phyloP scores from a whole-genome alignment of 1,284 basidiomycete genomes.

The Trametes sp. region DNA sequence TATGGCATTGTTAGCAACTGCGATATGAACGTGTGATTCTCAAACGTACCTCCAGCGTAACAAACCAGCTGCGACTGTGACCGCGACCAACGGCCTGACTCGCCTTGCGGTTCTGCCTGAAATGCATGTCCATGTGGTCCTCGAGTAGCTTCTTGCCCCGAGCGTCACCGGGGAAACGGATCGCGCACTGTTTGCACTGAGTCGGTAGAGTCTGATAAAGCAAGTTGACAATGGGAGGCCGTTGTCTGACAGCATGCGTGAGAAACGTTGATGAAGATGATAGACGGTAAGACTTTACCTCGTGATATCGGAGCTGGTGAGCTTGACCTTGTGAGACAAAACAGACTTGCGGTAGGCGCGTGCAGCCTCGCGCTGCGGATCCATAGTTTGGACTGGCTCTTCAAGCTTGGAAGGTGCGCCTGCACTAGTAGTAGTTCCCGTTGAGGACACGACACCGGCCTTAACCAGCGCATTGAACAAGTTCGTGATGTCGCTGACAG shows the following conservation, averaged over 20 bases:
- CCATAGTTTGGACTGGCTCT: constrained; percentile 42
- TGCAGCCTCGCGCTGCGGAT: constrained; percentile 57
- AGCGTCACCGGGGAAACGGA: constrained; percentile 81
- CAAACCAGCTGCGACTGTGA: constrained; percentile 92
- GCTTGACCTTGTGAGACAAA: constrained; percentile 70
- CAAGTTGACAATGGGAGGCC: constrained; percentile 66
- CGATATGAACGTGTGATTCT: too few relatives aligned
- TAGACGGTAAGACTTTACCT: constrained; percentile 69
- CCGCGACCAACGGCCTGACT: constrained; percentile 87
- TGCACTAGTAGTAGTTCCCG: constrained; percentile 58
- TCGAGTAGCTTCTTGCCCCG: constrained; percentile 83
- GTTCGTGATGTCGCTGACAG: constrained; percentile 58
- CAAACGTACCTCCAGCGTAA: constrained; percentile 80
- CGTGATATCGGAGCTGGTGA: constrained; percentile 77
- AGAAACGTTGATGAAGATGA: constrained; percentile 8
- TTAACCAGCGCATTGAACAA: constrained; percentile 74
- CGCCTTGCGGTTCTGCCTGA: constrained; percentile 91
- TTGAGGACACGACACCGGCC: constrained; percentile 73
- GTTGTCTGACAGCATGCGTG: constrained; percentile 55
- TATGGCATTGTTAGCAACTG: neutral
- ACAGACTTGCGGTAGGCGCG: constrained; percentile 76
- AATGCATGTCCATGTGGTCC: constrained; percentile 97
- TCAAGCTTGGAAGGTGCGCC: constrained; percentile 54
- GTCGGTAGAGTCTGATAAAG: constrained; percentile 79
- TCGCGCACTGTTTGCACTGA: constrained; percentile 95